A percentile compares a stretch with the other conserved stretches of the same genome.
Conservation (phyloP, 1,139 yeast genomes). For the Keqinozyma sinolaborantium region DNA sequence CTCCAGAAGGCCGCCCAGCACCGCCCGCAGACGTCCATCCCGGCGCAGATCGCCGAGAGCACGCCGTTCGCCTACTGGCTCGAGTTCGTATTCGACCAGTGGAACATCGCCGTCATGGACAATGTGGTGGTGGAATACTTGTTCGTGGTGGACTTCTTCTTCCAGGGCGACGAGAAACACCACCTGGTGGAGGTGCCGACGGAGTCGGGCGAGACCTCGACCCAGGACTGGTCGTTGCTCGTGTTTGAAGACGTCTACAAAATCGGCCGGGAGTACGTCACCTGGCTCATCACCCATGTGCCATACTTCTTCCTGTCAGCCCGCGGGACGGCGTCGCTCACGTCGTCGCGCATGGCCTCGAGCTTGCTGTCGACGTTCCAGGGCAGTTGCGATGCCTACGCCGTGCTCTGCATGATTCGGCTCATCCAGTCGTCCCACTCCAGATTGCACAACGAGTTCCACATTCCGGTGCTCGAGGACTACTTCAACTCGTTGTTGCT, state of each 20-base stretch:
- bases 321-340: conserved; percentile 14
- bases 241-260: conserved; percentile 49
- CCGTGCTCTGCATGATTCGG: conserved; percentile 74
- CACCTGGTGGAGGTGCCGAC: conserved; percentile 12
- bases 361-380: conserved; percentile 11
- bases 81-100: conserved; percentile 71
- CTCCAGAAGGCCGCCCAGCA: conserved; percentile 27
- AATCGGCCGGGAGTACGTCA: conserved; percentile 38
- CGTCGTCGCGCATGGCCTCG: conserved; percentile 17
- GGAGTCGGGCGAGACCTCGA: conserved; percentile 11
- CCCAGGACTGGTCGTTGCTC: conserved; percentile 44
- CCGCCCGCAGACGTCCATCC: conserved; percentile 59
- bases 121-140: conserved; percentile 76
- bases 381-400: conserved; percentile 69
- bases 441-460: conserved; percentile 59
- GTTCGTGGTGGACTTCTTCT: conserved; percentile 71
- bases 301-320: conserved; percentile 17
- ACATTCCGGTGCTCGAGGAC: conserved; percentile 70
- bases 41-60: conserved; percentile 83
- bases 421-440: conserved; percentile 62
- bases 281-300: conserved; percentile 33
- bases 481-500: conserved; percentile 67
- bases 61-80: conserved; percentile 64
- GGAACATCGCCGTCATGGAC: conserved; percentile 71
- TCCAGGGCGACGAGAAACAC: conserved; percentile 42